Evolutionary conservation across 345 rosid genomes (phyloP), one percentile per base, ranked within the genome.

Genomic region (Arabidopsis suecica): DNA sequence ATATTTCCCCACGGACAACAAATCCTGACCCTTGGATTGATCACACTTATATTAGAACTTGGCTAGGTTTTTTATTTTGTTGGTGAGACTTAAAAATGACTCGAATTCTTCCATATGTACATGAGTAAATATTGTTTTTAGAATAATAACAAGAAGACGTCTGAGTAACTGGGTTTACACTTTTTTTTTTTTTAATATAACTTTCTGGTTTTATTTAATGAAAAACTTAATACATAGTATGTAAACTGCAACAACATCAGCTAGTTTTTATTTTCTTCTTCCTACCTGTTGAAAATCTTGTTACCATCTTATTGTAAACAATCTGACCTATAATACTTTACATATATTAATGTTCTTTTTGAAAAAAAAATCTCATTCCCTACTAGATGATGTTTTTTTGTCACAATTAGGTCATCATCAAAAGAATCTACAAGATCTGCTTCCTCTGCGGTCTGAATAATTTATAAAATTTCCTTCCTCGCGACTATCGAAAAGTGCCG

Each of bases 391-490:
- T 42, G 73, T 66, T 65, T 72, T 58, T 34, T 57, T 71, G 80
- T 71, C 23, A 65, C 76, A 71, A n/a, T 58, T 71, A 50, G 73
- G 73, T 51, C 68, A 66, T 72, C 75, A 76, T 62, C 59, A 45
- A 63, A 69, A 70, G 65, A 63, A 77, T 69, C 75, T 69, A 44
- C 6, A 55, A 77, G 69, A 78, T 72, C 58, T 78, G 49, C 62
- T 65, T 69, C 60, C 75, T 76, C 51, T 28, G 32, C 3, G 4
- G 32, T 28, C 32, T 28, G 32, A 28, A 28, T 28, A 28, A 28
- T 28, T 28, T 28, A 28, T 28, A 3, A 3, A 3, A 28, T 28
- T 28, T 28, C 32, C 32, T 65, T 69, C 60, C 80, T 76, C 51
- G 70, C 71, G 68, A 55, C 68, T 60, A 51, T 78, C 62, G 55